Conservation (phyloP, 371 early-diverging fungal genomes). For the Rhizopus microsporus region DNA sequence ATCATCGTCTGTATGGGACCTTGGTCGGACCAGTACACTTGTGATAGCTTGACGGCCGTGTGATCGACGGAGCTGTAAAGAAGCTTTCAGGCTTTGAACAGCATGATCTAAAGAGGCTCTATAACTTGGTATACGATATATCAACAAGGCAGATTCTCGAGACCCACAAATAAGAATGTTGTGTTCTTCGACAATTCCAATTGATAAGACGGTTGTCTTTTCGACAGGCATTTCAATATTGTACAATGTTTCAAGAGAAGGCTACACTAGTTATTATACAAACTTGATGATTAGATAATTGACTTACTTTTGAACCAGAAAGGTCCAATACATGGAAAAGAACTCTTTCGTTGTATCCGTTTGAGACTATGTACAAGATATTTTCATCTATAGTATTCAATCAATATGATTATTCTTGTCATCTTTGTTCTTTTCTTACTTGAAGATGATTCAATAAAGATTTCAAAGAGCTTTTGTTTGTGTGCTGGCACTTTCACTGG, state of each 20-base stretch:
- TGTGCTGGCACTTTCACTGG: slow-evolving; percentile 21
- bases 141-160: slow-evolving; percentile 58
- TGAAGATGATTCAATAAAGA: slow-evolving; percentile 43
- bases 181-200: slow-evolving; percentile 42
- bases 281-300: background rate
- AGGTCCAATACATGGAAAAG: slow-evolving; percentile 40
- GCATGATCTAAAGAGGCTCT: slow-evolving; percentile 1
- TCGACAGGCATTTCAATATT: slow-evolving; percentile 49
- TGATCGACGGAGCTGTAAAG: slow-evolving; percentile 40
- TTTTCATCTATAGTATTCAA: slow-evolving; percentile 28
- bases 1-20: background rate
- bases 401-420: background rate
- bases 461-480: slow-evolving; percentile 51
- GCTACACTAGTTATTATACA: slow-evolving; percentile 19
- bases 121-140: slow-evolving; percentile 48
- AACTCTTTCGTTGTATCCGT: slow-evolving; percentile 45
- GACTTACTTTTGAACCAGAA: slow-evolving; percentile 21
- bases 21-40: slow-evolving; percentile 33
- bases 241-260: slow-evolving; percentile 40
- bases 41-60: slow-evolving; percentile 61
- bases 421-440: slow-evolving; percentile 17
- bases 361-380: slow-evolving; percentile 45
- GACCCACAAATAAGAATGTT: slow-evolving; percentile 62
- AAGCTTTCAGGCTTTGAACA: slow-evolving; percentile 20
- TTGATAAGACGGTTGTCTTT: slow-evolving; percentile 52